A percentile compares a stretch with the other conserved stretches of the same genome.
These are phyloP conservation scores for Phytophthora pseudosyringae DNA, from an alignment of 352 stramenopile species.

Conservation along the genomic window DNA sequence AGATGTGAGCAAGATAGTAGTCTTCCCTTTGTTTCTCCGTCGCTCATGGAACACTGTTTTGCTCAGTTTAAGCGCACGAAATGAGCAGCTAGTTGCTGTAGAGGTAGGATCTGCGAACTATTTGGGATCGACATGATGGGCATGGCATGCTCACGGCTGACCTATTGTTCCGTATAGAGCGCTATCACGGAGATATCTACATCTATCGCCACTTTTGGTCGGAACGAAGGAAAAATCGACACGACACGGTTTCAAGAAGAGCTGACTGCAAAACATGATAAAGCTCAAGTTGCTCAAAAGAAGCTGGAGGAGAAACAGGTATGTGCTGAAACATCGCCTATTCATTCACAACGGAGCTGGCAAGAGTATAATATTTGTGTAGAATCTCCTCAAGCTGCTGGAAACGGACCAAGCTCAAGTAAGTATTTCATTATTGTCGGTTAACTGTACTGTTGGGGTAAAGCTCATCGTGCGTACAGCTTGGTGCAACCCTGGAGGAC, in stretches of 20 bases:
- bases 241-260: conserved; percentile 28
- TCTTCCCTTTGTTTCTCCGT: background rate
- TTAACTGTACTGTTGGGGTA: background rate
- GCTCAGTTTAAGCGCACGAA: conserved; percentile 32
- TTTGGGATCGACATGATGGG: background rate
- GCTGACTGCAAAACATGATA: conserved; percentile 20
- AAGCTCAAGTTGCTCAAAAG: conserved; percentile 20
- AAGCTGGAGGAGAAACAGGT: conserved; percentile 42
- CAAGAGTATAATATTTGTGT: background rate
- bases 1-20: conserved; percentile 27
- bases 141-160: conserved; percentile 12
- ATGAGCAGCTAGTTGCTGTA: conserved; percentile 34
- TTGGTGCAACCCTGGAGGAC: conserved; percentile 28
- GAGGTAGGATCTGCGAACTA: conserved; percentile 32
- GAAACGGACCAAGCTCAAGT: conserved; percentile 40
- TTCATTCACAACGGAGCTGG: conserved; percentile 9
- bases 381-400: conserved; percentile 31
- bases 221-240: conserved; percentile 12
- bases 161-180: conserved; percentile 23
- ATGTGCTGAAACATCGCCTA: background rate
- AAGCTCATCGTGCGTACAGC: conserved; percentile 23
- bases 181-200: conserved; percentile 39
- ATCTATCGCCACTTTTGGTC: conserved; percentile 26
- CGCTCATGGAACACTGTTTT: conserved; percentile 9
- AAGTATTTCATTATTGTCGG: conserved; percentile 10